A percentile compares a stretch with the other conserved stretches of the same genome.
Conservation (phyloP, 306 rosid species). For the Pyrus communis region DNA sequence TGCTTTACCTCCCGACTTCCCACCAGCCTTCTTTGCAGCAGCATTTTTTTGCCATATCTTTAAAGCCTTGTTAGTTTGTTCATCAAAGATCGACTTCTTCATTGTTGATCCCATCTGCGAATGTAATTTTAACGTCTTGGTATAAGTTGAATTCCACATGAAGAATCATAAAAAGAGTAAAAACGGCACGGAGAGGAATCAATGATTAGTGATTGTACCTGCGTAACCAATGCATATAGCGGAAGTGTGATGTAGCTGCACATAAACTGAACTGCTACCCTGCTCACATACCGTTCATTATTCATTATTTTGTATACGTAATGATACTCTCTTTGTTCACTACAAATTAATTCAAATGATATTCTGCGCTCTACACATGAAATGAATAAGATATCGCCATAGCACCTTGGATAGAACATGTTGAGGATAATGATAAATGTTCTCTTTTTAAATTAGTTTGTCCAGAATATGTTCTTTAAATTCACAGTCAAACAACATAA, state of each 20-base stretch:
- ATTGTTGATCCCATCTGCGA: slow-evolving; percentile 90
- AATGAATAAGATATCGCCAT: background rate
- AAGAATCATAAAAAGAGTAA: background rate
- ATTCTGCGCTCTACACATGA: too few species aligned
- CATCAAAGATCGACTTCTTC: slow-evolving; percentile 93
- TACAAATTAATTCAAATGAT: too few species aligned
- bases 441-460: background rate
- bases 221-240: slow-evolving; percentile 85
- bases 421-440: background rate
- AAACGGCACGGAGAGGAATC: background rate
- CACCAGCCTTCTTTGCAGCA: slow-evolving; percentile 40
- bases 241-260: slow-evolving; percentile 95
- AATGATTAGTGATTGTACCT: slow-evolving; percentile 29
- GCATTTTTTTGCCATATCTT: slow-evolving; percentile 78
- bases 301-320: background rate
- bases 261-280: slow-evolving; percentile 68
- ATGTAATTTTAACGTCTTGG: background rate
- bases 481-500: background rate
- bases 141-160: too few species aligned
- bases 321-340: background rate
- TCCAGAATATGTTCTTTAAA: background rate
- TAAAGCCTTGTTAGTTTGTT: slow-evolving; percentile 80
- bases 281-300: slow-evolving; percentile 14
- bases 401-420: background rate
- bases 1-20: slow-evolving; percentile 5